Conservation (phyloP, 805 yeast genomes). For the Tetrapisispora iriomotensis region DNA sequence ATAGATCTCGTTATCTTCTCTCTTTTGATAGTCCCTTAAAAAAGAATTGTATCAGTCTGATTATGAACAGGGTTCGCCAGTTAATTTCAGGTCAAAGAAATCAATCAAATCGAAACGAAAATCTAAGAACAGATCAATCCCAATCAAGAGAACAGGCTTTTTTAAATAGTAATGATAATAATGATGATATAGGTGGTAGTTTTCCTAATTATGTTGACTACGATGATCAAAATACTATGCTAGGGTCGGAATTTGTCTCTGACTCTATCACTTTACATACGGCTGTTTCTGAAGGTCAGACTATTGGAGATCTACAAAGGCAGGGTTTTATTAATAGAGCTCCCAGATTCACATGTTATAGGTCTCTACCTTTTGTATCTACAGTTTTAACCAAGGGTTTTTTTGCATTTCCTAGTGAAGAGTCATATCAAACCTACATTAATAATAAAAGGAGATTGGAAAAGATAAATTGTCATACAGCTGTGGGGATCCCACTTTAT, state of each 20-base stretch:
- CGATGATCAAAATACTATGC: conserved; percentile 14
- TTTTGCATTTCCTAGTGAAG: conserved; percentile 31
- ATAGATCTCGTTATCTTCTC: too few species aligned
- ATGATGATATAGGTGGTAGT: not conserved
- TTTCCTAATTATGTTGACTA: not conserved
- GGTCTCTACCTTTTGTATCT: conserved; percentile 29
- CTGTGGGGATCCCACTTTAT: conserved; percentile 30
- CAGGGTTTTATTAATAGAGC: conserved; percentile 24
- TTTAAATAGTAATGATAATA: not conserved
- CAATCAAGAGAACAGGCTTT: not conserved
- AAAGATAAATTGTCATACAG: conserved; percentile 10
- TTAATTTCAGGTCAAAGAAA: conserved; percentile 5
- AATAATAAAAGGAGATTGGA: conserved; percentile 22
- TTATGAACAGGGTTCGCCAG: conserved; percentile 13
- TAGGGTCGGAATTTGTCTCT: conserved; percentile 6
- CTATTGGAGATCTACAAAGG: conserved; percentile 22
- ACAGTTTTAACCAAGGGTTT: conserved; percentile 30
- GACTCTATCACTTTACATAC: conserved; percentile 16
- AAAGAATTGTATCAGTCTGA: not conserved
- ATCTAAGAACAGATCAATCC: not conserved
- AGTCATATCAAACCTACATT: conserved; percentile 21
- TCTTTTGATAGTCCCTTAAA: too few species aligned
- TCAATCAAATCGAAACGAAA: not conserved
- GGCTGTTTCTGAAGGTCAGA: conserved; percentile 17
- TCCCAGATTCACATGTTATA: conserved; percentile 17